These are phyloP conservation scores for Ceratobasidium sp. DNA, from an alignment of 1,284 basidiomycete species.

Conservation along the genomic window DNA sequence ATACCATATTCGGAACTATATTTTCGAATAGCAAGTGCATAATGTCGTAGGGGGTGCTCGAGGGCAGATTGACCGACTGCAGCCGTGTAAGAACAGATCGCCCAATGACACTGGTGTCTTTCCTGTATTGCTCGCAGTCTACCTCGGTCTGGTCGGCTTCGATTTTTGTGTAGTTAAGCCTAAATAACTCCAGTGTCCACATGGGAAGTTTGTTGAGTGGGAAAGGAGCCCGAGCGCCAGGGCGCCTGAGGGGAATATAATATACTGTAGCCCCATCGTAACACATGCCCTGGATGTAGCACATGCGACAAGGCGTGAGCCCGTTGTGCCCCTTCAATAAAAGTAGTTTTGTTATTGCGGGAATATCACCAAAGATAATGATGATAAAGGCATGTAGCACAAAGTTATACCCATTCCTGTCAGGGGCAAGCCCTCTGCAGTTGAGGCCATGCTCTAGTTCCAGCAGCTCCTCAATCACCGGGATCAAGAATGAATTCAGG, in stretches of 20 bases:
- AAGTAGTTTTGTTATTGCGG: constrained; percentile 42
- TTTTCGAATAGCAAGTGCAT: constrained; percentile 58
- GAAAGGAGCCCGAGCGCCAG: not conserved
- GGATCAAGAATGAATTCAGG: constrained; percentile 2
- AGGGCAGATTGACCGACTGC: constrained; percentile 7
- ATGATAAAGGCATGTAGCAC: constrained; percentile 43
- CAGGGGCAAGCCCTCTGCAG: not conserved
- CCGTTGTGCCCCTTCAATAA: constrained; percentile 46
- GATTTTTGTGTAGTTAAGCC: not conserved
- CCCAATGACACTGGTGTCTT: constrained; percentile 29
- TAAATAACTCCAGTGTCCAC: constrained; percentile 18
- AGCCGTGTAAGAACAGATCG: constrained; percentile 48
- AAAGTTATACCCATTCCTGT: not conserved
- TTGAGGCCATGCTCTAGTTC: constrained; percentile 36
- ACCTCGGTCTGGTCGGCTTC: not conserved
- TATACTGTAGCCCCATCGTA: not conserved
- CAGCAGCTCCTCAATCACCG: constrained; percentile 27
- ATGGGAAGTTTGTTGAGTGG: constrained; percentile 26
- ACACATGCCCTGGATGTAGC: constrained; percentile 49
- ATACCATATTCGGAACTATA: constrained; percentile 56
- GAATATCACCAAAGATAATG: constrained; percentile 44
- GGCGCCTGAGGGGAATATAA: constrained; percentile 34
- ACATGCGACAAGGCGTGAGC: constrained; percentile 42
- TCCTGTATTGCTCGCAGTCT: not conserved
- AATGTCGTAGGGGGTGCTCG: constrained; percentile 57